Evolutionary conservation across 768 basidiomycete genomes (phyloP).

Genomic region (Lactarius pseudohatsudake): DNA sequence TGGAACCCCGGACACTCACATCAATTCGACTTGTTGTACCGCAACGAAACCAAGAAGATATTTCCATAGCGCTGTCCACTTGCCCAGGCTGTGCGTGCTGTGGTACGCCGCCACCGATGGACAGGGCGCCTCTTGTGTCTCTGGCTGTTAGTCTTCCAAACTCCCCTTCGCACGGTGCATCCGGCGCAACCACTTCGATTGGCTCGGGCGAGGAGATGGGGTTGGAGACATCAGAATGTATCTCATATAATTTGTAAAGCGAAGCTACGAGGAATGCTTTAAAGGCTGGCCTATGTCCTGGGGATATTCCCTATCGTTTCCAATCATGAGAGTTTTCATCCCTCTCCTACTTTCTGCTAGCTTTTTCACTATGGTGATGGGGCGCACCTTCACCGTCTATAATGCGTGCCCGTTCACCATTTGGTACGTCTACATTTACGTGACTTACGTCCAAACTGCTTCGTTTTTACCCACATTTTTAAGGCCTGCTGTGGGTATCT

Average conservation of each 20-base stretch:
- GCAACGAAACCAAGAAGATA: no score
- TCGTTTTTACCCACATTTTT: neutral
- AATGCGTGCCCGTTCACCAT: slow-evolving; percentile 45
- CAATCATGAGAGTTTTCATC: neutral
- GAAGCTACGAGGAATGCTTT: neutral
- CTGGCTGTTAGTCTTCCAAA: no score
- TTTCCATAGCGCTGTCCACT: no score
- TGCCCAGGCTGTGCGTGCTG: no score
- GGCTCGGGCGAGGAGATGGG: no score
- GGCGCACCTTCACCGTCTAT: slow-evolving; percentile 42
- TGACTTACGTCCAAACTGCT: neutral
- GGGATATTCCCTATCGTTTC: neutral
- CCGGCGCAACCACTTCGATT: no score
- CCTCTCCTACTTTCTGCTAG: slow-evolving; percentile 4
- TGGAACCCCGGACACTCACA: no score
- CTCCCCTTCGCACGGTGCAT: no score
- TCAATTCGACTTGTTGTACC: no score
- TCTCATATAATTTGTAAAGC: neutral
- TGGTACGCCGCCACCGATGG: no score
- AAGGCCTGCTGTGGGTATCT: slow-evolving; percentile 36
- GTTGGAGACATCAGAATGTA: neutral
- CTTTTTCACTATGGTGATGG: slow-evolving; percentile 3
- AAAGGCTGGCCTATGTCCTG: neutral
- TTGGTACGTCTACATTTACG: slow-evolving; percentile 34
- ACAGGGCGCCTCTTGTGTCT: no score